A percentile compares a stretch with the other conserved stretches of the same genome.
These are phyloP conservation scores for Prototheca stagnorum DNA, from an alignment of 163 green algal genomes.

Conservation along the genomic window DNA sequence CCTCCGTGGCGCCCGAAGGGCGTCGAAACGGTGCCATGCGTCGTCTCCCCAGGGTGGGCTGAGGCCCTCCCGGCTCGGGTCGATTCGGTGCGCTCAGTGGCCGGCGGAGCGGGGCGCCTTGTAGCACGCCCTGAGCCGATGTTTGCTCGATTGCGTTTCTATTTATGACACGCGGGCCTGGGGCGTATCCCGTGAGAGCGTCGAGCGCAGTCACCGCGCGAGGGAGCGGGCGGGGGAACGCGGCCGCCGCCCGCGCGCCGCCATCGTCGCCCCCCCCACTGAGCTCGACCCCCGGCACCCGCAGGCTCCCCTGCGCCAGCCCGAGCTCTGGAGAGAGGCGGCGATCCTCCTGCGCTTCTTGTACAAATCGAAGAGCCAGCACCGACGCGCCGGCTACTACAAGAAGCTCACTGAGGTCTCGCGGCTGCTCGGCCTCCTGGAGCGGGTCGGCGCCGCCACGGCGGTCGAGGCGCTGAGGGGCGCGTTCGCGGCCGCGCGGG, in stretches of 20 bases:
- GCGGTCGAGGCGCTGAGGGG: slow-evolving; percentile 1
- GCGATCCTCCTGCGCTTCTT: slow-evolving; percentile 32
- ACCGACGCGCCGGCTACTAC: slow-evolving; percentile 26
- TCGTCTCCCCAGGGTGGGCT: slow-evolving; percentile 5
- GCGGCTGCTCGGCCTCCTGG: slow-evolving; percentile 10
- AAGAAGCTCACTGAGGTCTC: slow-evolving; percentile 22
- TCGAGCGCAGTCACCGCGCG: too few relatives aligned
- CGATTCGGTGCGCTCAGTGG: not conserved
- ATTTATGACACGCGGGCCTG: too few relatives aligned
- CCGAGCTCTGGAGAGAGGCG: slow-evolving; percentile 29
- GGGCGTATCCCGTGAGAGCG: too few relatives aligned
- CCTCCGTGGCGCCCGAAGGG: not conserved
- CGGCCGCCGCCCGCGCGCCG: not conserved
- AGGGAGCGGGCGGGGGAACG: not conserved
- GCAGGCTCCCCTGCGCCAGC: slow-evolving; percentile 15
- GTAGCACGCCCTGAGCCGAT: not conserved
- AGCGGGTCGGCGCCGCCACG: slow-evolving; percentile 2
- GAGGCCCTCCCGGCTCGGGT: not conserved
- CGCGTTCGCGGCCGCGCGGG: not conserved
- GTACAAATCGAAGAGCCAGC: slow-evolving; percentile 59
- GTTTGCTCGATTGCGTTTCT: not conserved
- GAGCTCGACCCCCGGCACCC: not conserved
- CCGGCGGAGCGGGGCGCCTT: not conserved
- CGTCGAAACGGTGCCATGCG: not conserved
- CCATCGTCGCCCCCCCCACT: too few relatives aligned